Evolutionary conservation across 306 rosid genomes (phyloP), one percentile per base, ranked within the genome.

Genomic region (Mimosa bimucronata): DNA sequence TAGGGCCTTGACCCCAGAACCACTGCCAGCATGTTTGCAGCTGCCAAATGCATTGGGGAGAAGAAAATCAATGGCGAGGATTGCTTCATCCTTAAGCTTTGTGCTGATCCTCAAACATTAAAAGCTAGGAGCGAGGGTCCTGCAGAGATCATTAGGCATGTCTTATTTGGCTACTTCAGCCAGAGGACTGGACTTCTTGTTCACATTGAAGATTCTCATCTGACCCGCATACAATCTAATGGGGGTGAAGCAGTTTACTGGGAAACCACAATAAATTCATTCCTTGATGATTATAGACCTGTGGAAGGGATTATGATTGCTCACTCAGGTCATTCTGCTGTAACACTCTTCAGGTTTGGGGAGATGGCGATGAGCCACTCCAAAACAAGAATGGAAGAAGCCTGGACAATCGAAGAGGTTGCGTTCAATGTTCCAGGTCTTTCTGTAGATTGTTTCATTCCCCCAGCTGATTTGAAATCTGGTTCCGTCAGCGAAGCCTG

Each of bases 231-330:
- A 83, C 99, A 96, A 75, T 85, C 98, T 29, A 90, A 84, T 16
- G 94, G 98, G 0, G 98, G 97, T 0, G 99, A 93, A 78, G 93
- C 94, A 7, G 94, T 96, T 44, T 96, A 96, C 84, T 96, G 98
- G 99, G 99, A 96, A 79, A 93, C 99, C 30, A 93, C 99, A n/a
- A 91, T 93, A 86, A 96, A 91, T 81, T 96, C 99, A 23, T 93
- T 85, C 91, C 99, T 96, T 19, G 91, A 89, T 58, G 98, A 96
- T 86, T 96, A 96, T 83, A 88, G 93, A 83, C 87, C 97, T 34
- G 98, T 91, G 79, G 99, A 96, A 82, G 99, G 99, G 79, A 93
- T 96, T 88, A 89, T 96, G 99, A 89, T 96, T 46, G 99, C 99
- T 2, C 98, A 96, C 85, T 91, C 98, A 0, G 99, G 99, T 77